Conservation (phyloP, 2,329 filamentous ascomycete species). For the Fusarium sarcochroum region DNA sequence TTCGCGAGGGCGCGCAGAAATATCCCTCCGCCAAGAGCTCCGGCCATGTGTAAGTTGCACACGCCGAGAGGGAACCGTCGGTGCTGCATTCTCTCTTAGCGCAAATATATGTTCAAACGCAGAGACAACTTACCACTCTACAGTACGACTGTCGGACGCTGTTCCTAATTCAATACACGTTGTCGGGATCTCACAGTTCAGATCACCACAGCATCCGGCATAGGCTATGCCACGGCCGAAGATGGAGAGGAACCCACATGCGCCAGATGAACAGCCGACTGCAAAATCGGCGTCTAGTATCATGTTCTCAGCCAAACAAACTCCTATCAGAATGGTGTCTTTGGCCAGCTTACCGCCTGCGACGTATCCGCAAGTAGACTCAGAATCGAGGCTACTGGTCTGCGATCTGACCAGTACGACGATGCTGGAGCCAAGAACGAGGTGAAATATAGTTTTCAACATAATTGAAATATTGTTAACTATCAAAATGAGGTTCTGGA, state of each 20-base stretch:
- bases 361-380: constrained; percentile 21
- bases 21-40: constrained; percentile 3
- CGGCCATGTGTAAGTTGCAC: constrained; percentile 34
- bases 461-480: not conserved
- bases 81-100: constrained; percentile 7
- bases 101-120: not conserved
- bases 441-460: not conserved
- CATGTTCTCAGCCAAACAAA: not conserved
- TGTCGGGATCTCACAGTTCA: constrained; percentile 18
- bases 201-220: constrained; percentile 22
- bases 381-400: not conserved
- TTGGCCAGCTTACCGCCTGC: constrained; percentile 4
- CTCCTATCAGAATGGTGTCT: not conserved
- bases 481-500: not conserved
- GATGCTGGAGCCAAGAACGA: not conserved
- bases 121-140: constrained; percentile 17
- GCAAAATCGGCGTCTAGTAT: not conserved
- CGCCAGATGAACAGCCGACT: not conserved
- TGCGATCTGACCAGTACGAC: not conserved
- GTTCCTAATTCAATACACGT: constrained; percentile 30
- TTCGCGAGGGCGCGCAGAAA: constrained; percentile 19
- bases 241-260: constrained; percentile 19
- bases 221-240: not conserved
- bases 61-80: constrained; percentile 10
- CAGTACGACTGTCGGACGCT: not conserved